These are phyloP conservation scores for Sporothrix brasiliensis DNA, from an alignment of 2,329 filamentous ascomycete species.

Conservation along the genomic window DNA sequence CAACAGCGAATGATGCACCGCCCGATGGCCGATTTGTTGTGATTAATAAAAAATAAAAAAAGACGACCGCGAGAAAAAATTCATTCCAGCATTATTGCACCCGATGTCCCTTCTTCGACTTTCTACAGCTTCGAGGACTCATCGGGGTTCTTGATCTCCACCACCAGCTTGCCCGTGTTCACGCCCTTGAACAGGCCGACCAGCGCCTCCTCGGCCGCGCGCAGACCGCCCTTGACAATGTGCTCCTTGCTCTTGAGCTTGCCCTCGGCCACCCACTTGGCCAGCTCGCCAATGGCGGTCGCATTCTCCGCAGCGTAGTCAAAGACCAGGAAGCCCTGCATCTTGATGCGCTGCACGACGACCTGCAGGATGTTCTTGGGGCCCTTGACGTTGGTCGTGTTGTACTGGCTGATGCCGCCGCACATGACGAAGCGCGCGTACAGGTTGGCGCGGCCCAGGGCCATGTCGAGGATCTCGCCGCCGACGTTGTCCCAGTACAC, in stretches of 20 bases:
- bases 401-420: constrained; percentile 72
- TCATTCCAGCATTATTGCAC: neutral
- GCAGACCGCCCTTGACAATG: constrained; percentile 69
- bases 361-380: constrained; percentile 48
- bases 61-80: neutral
- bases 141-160: constrained; percentile 38
- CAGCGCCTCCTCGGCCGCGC: constrained; percentile 64
- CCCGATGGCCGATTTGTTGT: neutral
- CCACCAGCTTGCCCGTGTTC: constrained; percentile 58
- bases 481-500: constrained; percentile 77
- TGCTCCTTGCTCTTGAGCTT: constrained; percentile 73
- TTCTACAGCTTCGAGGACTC: constrained; percentile 35
- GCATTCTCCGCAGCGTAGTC: constrained; percentile 64
- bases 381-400: constrained; percentile 58
- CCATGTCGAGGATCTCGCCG: constrained; percentile 69
- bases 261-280: constrained; percentile 69
- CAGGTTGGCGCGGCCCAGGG: constrained; percentile 63
- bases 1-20: neutral
- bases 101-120: neutral
- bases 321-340: constrained; percentile 73
- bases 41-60: neutral
- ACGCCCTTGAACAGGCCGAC: constrained; percentile 66
- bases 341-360: constrained; percentile 52
- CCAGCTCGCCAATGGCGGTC: constrained; percentile 62
- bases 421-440: constrained; percentile 71